phyloP scores from a whole-genome alignment of 139 green algal species.

The Chlamydomonas schloesseri region DNA sequence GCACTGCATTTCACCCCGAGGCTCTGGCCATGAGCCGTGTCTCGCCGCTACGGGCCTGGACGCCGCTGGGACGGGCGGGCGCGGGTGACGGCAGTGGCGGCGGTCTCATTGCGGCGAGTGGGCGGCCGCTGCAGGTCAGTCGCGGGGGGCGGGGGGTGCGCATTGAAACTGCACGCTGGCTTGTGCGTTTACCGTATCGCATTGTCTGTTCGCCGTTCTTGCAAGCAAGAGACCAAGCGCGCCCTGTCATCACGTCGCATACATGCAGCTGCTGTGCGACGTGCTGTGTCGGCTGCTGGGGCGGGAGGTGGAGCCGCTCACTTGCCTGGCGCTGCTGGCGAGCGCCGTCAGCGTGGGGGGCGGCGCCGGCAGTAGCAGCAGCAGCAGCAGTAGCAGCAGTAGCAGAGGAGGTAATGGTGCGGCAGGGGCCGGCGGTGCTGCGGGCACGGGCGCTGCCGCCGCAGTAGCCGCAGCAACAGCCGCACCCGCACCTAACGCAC shows the following conservation, averaged over 20 bases:
- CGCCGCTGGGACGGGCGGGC: background rate
- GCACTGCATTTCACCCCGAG: background rate
- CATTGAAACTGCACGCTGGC: no score
- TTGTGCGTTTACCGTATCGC: background rate
- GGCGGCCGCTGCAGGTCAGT: slow-evolving; percentile 4
- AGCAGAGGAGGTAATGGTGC: no score
- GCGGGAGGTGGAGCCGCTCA: background rate
- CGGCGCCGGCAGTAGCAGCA: background rate
- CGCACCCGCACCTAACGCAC: no score
- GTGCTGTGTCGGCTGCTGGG: slow-evolving; percentile 6
- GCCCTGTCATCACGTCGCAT: no score
- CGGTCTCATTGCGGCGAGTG: background rate
- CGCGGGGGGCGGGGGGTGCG: background rate
- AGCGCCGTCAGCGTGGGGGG: background rate
- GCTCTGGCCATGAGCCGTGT: background rate
- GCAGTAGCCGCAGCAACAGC: no score
- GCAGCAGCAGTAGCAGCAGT: background rate
- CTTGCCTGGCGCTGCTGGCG: slow-evolving; percentile 3
- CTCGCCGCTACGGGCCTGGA: background rate
- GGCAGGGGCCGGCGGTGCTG: no score
- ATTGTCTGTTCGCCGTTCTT: no score
- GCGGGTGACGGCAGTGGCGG: background rate
- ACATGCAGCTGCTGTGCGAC: background rate
- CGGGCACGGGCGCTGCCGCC: no score
- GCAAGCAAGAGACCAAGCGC: no score